phyloP scores from a whole-genome alignment of 163 green algal genomes.

The Chlamydomonas reinhardtii region DNA sequence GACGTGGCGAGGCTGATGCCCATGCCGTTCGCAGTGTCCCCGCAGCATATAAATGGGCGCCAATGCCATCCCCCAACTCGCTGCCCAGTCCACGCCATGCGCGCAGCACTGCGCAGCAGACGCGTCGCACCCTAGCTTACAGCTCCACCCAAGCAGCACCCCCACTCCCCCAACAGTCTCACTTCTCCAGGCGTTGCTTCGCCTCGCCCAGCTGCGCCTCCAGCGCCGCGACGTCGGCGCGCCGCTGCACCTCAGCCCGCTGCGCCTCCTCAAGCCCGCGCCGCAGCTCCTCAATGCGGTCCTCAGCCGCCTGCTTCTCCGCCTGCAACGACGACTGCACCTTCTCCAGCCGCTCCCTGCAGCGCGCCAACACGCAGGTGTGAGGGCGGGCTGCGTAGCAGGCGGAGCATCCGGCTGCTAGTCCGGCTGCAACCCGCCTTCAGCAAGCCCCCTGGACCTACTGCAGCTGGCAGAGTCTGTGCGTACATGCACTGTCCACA shows the following conservation, averaged over 20 bases:
- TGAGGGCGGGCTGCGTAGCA: no score
- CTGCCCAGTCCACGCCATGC: no score
- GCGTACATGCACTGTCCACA: no score
- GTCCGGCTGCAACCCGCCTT: background rate
- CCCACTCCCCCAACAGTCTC: background rate
- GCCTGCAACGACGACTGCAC: background rate
- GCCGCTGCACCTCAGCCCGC: background rate
- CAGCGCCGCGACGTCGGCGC: background rate
- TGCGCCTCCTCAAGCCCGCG: background rate
- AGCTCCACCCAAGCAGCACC: background rate
- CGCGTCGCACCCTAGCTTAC: no score
- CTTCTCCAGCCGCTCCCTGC: slow-evolving; percentile 17
- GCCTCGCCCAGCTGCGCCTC: background rate
- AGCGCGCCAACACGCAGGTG: background rate
- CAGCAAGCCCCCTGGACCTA: no score
- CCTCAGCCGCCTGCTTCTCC: slow-evolving; percentile 6
- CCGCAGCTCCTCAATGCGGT: background rate
- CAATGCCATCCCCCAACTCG: no score
- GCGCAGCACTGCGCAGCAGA: no score
- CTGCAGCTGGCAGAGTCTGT: no score
- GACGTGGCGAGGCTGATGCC: no score
- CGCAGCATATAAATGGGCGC: no score
- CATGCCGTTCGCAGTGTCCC: no score
- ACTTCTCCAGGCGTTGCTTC: slow-evolving; percentile 13
- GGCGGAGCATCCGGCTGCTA: background rate